Base-by-base conservation (phyloP, 441 rosid species). In the Arabidopsis hybrid region DNA sequence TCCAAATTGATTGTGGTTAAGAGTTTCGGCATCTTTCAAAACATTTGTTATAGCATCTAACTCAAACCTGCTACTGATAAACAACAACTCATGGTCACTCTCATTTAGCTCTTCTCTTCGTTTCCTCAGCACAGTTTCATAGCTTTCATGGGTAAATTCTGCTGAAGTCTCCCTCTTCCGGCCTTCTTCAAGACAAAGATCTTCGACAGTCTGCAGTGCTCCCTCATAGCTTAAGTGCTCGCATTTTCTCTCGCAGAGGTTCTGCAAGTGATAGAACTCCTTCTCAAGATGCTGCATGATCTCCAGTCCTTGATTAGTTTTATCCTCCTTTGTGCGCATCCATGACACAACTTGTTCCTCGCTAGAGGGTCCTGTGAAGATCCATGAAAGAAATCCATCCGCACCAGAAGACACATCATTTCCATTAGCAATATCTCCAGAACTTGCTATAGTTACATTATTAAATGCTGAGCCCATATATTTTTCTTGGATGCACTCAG, bases 331-430 rank as follows among this genome's bases (percentile, higher is more conserved):
- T 34, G 70, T 62, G 47, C 60, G 90, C 65, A 73, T 81, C 99
- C 99, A 95, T 4, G 79, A 84, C 60, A 79, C 80, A 83, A 84
- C 75, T 68, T 85, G 89, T 78, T 91, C 95, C 72, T 71, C 85
- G 68, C 98, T 79, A 11, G 96, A 82, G 75, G 87, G 84, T 74
- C 90, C 95, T 9, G 85, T 77, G 84, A 92, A 95, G 74, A 95
- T 87, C 99, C 99, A 91, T 34, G 97, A 88, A 60, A 95, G 81
- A 56, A 95, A 69, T 50, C 82, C 62, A 81, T 90, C 89, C 47
- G 69, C 78, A 76, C 84, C 84, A 69, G 74, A 78, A 61, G 72
- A 51, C 76, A 49, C 77, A 67, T 72, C 72, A 75, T 80, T 77
- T 60, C 76, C 84, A 75, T 60, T 34, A 49, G 70, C 79, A 21